Base-by-base conservation (phyloP, 1,284 basidiomycete species). In the Caloboletus firmus region DNA sequence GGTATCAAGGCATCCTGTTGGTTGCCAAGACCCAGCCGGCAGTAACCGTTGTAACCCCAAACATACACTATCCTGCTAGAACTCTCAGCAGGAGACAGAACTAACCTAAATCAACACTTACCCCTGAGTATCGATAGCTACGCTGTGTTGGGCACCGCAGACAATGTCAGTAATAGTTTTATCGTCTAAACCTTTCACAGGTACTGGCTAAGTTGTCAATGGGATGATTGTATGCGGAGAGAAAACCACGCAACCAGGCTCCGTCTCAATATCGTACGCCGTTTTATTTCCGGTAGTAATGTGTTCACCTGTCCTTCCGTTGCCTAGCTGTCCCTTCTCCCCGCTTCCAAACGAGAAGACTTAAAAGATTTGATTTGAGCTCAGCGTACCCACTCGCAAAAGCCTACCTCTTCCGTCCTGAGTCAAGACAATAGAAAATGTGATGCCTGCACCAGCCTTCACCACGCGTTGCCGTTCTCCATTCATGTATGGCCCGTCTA, bases 261-360 rank as follows among this genome's bases (percentile, higher is more conserved):
- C 80, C 18, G 78, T 73, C 64, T 91, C 85, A n/a, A 90, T 80
- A 68, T 94, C 93, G 63, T 83, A 96, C 11, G 82, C 85, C 0
- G 86, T 82, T 69, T 93, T 93, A 60, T 91, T 91, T 35, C 85
- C 91, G 3, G 88, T 88, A 8, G 87, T 84, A 56, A 96, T 89
- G 39, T 93, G 83, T 72, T 95, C 93, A 18, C 94, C 93, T 0
- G 93, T 94, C 53, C 84, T 83, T 15, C 95, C 95, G 64, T 94
- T 95, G 1, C 94, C 95, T 0, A 98, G 78, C 62, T 97, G 93
- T 2, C 95, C 95, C 60, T 92, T 87, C 72, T 97, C 93, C n/a
- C 86, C 90, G 51, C 90, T 94, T 34, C 95, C 95, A 59, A 93
- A 87, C 0, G 93, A 82, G 66, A 90, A 98, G 3, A 97, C 91